Conservation (phyloP, 768 basidiomycete genomes). For the Lanmaoa pseudosensibilis region DNA sequence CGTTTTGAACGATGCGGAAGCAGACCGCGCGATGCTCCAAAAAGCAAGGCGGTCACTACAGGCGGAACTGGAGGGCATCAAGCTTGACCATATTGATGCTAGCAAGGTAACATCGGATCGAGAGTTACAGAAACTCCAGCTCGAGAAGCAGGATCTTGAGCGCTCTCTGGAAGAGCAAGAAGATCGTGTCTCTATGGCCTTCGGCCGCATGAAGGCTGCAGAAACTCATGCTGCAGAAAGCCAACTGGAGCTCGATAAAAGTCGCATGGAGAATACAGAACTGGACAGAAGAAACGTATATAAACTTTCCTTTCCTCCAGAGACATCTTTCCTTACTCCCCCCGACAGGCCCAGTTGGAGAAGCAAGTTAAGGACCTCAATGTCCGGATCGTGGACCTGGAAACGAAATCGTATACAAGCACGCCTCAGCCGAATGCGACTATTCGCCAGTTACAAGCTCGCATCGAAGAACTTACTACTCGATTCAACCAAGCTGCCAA, state of each 20-base stretch:
- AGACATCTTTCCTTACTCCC: not conserved
- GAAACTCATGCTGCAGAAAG: constrained; percentile 74
- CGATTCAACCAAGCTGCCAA: constrained; percentile 45
- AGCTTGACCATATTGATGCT: constrained; percentile 69
- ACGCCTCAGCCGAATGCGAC: constrained; percentile 57
- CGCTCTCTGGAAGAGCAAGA: constrained; percentile 75
- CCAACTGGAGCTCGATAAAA: constrained; percentile 72
- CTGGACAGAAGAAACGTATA: constrained; percentile 75
- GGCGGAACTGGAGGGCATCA: constrained; percentile 78
- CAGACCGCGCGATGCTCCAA: constrained; percentile 74
- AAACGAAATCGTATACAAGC: constrained; percentile 71
- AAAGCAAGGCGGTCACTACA: constrained; percentile 81
- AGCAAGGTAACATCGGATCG: constrained; percentile 69
- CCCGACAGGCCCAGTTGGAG: constrained; percentile 69
- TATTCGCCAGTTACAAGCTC: constrained; percentile 62
- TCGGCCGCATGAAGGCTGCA: constrained; percentile 79
- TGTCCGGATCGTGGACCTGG: constrained; percentile 78
- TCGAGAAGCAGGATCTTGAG: constrained; percentile 82
- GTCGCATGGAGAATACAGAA: constrained; percentile 78
- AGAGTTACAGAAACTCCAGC: constrained; percentile 70
- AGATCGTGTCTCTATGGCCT: constrained; percentile 68
- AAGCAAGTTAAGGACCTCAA: constrained; percentile 86
- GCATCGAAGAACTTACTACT: constrained; percentile 66
- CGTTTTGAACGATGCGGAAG: constrained; percentile 83
- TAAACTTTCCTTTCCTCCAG: not conserved